These are phyloP conservation scores for Orobanche coerulescens DNA, from an alignment of 257 asterid genomes.

Conservation along the genomic window DNA sequence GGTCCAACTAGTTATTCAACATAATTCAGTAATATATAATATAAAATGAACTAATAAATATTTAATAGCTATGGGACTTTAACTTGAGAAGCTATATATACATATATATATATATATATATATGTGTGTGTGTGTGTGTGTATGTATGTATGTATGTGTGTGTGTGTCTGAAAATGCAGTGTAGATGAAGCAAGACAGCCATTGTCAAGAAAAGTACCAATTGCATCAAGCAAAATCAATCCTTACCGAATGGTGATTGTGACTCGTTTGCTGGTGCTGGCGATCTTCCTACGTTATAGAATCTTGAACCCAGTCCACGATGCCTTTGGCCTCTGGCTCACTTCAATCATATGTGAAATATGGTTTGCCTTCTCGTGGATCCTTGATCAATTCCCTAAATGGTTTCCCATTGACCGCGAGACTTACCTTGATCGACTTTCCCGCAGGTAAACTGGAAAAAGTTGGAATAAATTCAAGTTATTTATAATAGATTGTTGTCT, in stretches of 20 bases:
- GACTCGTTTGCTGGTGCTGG: constrained; percentile 68
- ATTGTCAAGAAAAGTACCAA: constrained; percentile 84
- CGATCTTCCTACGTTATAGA: constrained; percentile 79
- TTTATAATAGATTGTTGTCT: background rate
- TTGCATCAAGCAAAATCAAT: constrained; percentile 86
- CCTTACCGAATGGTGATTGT: constrained; percentile 97
- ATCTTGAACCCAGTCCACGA: constrained; percentile 87
- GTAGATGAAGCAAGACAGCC: constrained; percentile 95
- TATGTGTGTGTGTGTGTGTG: no score
- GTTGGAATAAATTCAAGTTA: no score
- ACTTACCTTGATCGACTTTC: constrained; percentile 95
- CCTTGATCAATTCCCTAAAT: constrained; percentile 97
- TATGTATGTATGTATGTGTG: no score
- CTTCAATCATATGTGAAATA: constrained; percentile 89
- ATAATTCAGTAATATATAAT: background rate
- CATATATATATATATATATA: no score
- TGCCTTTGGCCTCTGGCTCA: constrained; percentile 94
- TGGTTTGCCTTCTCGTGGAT: constrained; percentile 98
- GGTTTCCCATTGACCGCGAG: constrained; percentile 92
- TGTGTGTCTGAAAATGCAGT: constrained; percentile 61
- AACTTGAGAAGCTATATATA: background rate
- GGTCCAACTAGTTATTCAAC: no score
- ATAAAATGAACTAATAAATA: background rate
- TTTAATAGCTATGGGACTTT: background rate
- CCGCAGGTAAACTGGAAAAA: constrained; percentile 73